These are phyloP conservation scores for Spergularia marina DNA, from an alignment of 148 eudicot species.

Conservation along the genomic window DNA sequence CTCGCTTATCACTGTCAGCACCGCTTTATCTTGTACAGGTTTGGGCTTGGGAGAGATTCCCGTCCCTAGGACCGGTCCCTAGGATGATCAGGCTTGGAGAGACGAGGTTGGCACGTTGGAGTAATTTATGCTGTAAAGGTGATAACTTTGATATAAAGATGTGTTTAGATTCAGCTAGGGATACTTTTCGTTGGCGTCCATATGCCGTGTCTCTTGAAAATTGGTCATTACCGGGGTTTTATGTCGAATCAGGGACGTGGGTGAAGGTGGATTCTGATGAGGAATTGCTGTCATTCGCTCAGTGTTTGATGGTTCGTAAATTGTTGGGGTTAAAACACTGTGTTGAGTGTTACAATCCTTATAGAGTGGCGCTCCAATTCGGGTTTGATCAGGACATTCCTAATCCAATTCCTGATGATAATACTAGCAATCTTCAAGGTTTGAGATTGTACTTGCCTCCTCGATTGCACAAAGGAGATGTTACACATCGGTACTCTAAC, in stretches of 20 bases:
- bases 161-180: too few species aligned
- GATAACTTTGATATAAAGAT: too few species aligned
- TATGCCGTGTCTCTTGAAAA: background rate
- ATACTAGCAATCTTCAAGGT: background rate
- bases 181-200: too few species aligned
- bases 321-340: background rate
- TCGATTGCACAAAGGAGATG: slow-evolving; percentile 9
- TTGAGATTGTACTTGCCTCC: slow-evolving; percentile 9
- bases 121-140: too few species aligned
- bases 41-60: too few species aligned
- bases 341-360: slow-evolving; percentile 5
- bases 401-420: background rate
- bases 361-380: slow-evolving; percentile 7
- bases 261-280: slow-evolving; percentile 10
- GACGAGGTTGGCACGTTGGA: too few species aligned
- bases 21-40: slow-evolving; percentile 45
- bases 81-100: too few species aligned
- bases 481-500: slow-evolving; percentile 5
- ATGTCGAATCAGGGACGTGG: slow-evolving; percentile 11
- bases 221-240: slow-evolving; percentile 2
- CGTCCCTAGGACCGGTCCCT: too few species aligned
- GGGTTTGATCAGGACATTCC: slow-evolving; percentile 19
- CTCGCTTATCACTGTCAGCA: background rate
- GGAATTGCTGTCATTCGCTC: background rate
- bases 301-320: slow-evolving; percentile 1